phyloP scores from a whole-genome alignment of 352 stramenopile species.

The Globisporangium canariense region DNA sequence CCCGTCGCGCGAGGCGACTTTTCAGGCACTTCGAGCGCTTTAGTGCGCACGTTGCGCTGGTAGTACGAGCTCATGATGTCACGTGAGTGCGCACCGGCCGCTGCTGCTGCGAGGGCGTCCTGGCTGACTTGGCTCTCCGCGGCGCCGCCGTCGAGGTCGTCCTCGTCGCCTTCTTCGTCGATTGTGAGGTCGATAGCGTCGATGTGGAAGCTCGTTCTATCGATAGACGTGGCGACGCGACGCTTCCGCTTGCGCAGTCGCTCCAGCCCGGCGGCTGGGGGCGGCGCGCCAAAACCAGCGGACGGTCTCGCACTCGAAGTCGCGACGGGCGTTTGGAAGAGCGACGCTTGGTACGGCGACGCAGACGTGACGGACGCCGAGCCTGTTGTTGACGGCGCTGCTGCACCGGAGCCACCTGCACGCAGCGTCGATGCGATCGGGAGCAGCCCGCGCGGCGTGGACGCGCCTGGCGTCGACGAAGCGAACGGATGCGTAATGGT shows the following conservation, averaged over 20 bases:
- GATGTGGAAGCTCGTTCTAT: constrained; percentile 19
- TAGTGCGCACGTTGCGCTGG: constrained; percentile 8
- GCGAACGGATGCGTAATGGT: constrained; percentile 13
- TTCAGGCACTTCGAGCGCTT: constrained; percentile 12
- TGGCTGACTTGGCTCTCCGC: constrained; percentile 6
- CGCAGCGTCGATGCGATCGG: constrained; percentile 5
- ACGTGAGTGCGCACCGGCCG: background rate
- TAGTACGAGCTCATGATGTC: constrained; percentile 13
- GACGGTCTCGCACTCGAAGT: constrained; percentile 1
- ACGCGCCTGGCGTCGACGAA: constrained; percentile 11
- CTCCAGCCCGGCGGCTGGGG: constrained; percentile 10
- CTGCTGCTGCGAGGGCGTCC: background rate
- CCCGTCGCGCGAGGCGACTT: constrained; percentile 7
- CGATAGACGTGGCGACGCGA: constrained; percentile 33
- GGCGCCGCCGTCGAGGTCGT: constrained; percentile 1
- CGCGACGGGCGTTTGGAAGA: constrained; percentile 16
- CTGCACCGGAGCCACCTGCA: background rate
- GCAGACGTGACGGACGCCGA: background rate
- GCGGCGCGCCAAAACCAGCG: constrained; percentile 5
- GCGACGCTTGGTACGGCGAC: constrained; percentile 12
- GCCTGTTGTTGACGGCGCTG: background rate
- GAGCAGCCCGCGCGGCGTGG: constrained; percentile 11
- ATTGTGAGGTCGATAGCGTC: constrained; percentile 21
- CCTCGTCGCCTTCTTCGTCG: constrained; percentile 17
- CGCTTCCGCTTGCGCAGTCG: constrained; percentile 38